Evolutionary conservation across 352 stramenopile genomes (phyloP).

Genomic region (Globisporangium emineosum): DNA sequence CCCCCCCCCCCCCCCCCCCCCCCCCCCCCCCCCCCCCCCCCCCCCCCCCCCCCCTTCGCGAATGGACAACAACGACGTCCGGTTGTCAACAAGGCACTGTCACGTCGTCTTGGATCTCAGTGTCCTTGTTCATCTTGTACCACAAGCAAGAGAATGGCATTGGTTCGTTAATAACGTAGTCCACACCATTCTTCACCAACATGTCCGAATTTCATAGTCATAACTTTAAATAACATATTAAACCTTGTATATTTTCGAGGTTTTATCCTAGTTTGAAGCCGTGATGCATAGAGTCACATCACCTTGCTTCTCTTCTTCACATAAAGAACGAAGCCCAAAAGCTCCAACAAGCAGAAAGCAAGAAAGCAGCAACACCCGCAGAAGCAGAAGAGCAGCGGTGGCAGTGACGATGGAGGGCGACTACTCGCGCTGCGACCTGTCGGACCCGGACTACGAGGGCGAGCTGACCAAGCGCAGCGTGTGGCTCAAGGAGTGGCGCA

Average conservation of each 20-base stretch:
- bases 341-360: background rate
- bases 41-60: too few species aligned
- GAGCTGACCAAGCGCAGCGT: constrained; percentile 90
- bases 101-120: too few species aligned
- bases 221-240: background rate
- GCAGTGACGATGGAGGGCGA: constrained; percentile 58
- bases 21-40: too few species aligned
- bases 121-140: too few species aligned
- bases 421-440: constrained; percentile 74
- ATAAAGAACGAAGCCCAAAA: background rate
- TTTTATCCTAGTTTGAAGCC: background rate
- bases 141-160: too few species aligned
- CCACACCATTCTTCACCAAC: background rate
- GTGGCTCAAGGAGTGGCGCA: constrained; percentile 91
- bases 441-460: constrained; percentile 83
- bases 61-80: too few species aligned
- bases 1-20: too few species aligned
- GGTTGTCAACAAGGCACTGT: too few species aligned
- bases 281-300: too few species aligned
- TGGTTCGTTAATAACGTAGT: too few species aligned
- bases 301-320: background rate
- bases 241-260: background rate
- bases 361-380: background rate
- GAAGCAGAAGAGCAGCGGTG: background rate
- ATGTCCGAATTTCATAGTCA: background rate